Evolutionary conservation across 768 basidiomycete species (phyloP).

Genomic region (Pisolithus sp.): DNA sequence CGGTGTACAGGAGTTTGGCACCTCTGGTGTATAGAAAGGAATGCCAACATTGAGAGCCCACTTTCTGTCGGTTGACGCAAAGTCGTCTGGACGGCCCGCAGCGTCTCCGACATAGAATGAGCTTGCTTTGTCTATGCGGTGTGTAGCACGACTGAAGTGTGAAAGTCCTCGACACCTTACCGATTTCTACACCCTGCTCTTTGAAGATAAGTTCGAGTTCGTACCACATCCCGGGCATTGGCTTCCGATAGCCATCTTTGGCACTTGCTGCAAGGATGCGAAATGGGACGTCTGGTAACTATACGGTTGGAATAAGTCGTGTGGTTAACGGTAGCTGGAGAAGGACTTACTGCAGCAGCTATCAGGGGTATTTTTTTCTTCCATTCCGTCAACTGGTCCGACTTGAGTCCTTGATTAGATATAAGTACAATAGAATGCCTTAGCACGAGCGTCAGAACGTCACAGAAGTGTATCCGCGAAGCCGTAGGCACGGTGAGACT

Average conservation of each 20-base stretch:
- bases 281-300: conserved; percentile 75
- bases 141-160: background rate
- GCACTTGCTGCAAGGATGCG: conserved; percentile 71
- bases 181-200: conserved; percentile 55
- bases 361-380: conserved; percentile 70
- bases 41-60: conserved; percentile 75
- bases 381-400: conserved; percentile 52
- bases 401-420: conserved; percentile 69
- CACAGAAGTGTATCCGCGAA: background rate
- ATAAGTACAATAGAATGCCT: conserved; percentile 73
- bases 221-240: conserved; percentile 82
- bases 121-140: conserved; percentile 45
- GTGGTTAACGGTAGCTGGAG: background rate
- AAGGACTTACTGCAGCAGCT: conserved; percentile 47
- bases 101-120: conserved; percentile 90
- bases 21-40: conserved; percentile 81
- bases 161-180: conserved; percentile 31
- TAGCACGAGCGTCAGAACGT: background rate
- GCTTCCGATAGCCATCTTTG: conserved; percentile 76
- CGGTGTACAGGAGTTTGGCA: conserved; percentile 18
- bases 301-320: background rate
- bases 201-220: conserved; percentile 59
- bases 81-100: conserved; percentile 74
- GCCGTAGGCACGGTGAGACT: conserved; percentile 9
- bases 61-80: conserved; percentile 78